These are phyloP conservation scores for Carallia brachiata DNA, from an alignment of 345 rosid species.

Conservation along the genomic window DNA sequence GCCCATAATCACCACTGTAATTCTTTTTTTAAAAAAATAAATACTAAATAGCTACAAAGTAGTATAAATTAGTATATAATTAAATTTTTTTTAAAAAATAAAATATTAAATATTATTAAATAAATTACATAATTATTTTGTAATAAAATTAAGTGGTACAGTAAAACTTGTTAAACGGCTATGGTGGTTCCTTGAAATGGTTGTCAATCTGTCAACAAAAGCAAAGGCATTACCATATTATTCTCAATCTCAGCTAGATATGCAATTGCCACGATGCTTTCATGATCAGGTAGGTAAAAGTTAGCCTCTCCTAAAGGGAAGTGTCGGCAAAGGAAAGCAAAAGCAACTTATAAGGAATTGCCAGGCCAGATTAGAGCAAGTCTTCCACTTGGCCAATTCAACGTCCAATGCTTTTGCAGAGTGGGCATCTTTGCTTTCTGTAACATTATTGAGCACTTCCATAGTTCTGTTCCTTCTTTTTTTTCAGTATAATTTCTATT, in stretches of 20 bases:
- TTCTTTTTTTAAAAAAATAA: not conserved
- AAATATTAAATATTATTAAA: too few relatives aligned
- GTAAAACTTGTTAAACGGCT: not conserved
- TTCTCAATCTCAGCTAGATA: not conserved
- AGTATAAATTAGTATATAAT: too few relatives aligned
- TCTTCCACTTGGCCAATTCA: conserved; percentile 21
- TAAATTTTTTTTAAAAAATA: too few relatives aligned
- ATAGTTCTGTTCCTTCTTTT: not conserved
- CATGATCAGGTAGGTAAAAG: not conserved
- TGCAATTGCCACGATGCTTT: conserved; percentile 5
- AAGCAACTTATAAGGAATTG: conserved; percentile 17
- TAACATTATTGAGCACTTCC: conserved; percentile 23
- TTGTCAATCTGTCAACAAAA: conserved; percentile 7
- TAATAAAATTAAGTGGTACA: too few relatives aligned
- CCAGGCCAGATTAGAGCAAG: conserved; percentile 19
- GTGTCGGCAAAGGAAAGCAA: not conserved
- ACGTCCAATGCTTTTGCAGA: conserved; percentile 18
- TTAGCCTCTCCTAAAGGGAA: conserved; percentile 16
- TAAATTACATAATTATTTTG: too few relatives aligned
- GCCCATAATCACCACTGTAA: not conserved
- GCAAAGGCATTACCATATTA: not conserved
- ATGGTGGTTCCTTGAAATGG: not conserved
- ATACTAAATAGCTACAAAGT: too few relatives aligned
- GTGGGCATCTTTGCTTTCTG: conserved; percentile 44
- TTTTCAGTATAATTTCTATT: not conserved